Evolutionary conservation across 306 rosid species (phyloP).

Genomic region (Glycine soja): DNA sequence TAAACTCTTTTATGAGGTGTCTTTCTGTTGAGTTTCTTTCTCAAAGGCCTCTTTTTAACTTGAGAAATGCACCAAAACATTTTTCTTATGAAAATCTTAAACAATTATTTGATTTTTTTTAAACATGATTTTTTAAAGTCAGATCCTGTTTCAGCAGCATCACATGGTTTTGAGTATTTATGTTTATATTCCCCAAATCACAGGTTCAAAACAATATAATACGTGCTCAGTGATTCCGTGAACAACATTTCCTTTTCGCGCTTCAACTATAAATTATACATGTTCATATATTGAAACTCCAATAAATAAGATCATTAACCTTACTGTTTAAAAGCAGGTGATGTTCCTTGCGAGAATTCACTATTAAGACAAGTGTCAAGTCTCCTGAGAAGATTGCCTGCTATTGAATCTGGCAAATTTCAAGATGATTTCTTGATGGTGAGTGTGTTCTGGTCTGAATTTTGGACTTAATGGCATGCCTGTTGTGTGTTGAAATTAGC

Average conservation of each 20-base stretch:
- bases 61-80: background rate
- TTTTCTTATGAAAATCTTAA: background rate
- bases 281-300: constrained; percentile 27
- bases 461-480: constrained; percentile 25
- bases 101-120: background rate
- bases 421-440: constrained; percentile 97
- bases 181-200: background rate
- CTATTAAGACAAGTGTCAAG: constrained; percentile 92
- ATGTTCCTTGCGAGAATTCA: constrained; percentile 84
- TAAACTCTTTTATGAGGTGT: no score
- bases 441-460: constrained; percentile 50
- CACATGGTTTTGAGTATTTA: background rate
- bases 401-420: constrained; percentile 87
- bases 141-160: background rate
- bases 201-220: constrained; percentile 19
- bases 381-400: constrained; percentile 91
- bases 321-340: constrained; percentile 60
- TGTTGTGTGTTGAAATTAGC: constrained; percentile 1
- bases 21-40: no score
- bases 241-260: constrained; percentile 45
- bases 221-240: constrained; percentile 11
- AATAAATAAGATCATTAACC: constrained; percentile 6
- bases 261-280: constrained; percentile 21
- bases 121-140: background rate
- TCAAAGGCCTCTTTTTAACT: no score